A percentile compares a stretch with the other conserved stretches of the same genome.
phyloP scores from a whole-genome alignment of 2,329 filamentous ascomycete species.

The Colletotrichum liriopes region DNA sequence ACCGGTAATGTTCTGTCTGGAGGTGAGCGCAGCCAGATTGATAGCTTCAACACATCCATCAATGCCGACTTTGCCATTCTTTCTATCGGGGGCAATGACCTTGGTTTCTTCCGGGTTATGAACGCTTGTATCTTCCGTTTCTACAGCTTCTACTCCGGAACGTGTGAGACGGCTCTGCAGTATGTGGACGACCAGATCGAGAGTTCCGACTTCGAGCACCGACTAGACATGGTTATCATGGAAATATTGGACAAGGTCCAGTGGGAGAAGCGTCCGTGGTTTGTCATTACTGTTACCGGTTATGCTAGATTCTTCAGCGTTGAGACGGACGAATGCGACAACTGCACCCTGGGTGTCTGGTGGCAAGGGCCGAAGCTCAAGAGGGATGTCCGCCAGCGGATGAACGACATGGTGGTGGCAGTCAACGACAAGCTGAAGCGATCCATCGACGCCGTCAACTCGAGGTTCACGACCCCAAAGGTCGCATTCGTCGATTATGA shows the following conservation, averaged over 20 bases:
- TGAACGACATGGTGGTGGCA: conserved; percentile 62
- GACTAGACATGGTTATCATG: conserved; percentile 56
- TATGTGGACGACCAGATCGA: conserved; percentile 53
- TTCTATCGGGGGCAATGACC: conserved; percentile 65
- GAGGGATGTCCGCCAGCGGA: conserved; percentile 54
- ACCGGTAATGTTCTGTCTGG: conserved; percentile 58
- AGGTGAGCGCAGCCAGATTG: conserved; percentile 58
- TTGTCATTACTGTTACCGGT: conserved; percentile 62
- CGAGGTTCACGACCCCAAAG: conserved; percentile 53
- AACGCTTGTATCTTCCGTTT: conserved; percentile 67
- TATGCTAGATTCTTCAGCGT: conserved; percentile 66
- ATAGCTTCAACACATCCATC: conserved; percentile 55
- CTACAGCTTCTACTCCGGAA: conserved; percentile 64
- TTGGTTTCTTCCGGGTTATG: conserved; percentile 66
- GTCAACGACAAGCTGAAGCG: conserved; percentile 59
- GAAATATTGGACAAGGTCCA: conserved; percentile 60
- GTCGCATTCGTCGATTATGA: conserved; percentile 64
- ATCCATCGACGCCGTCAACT: conserved; percentile 56
- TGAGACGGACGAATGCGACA: conserved; percentile 59
- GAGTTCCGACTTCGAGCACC: conserved; percentile 56
- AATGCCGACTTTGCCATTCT: conserved; percentile 61
- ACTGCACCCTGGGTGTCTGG: conserved; percentile 63
- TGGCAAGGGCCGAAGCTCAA: conserved; percentile 60
- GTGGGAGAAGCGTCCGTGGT: conserved; percentile 62
- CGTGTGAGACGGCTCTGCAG: conserved; percentile 59